These are phyloP conservation scores for Amanita exitialis DNA, from an alignment of 768 basidiomycete genomes.

Conservation along the genomic window DNA sequence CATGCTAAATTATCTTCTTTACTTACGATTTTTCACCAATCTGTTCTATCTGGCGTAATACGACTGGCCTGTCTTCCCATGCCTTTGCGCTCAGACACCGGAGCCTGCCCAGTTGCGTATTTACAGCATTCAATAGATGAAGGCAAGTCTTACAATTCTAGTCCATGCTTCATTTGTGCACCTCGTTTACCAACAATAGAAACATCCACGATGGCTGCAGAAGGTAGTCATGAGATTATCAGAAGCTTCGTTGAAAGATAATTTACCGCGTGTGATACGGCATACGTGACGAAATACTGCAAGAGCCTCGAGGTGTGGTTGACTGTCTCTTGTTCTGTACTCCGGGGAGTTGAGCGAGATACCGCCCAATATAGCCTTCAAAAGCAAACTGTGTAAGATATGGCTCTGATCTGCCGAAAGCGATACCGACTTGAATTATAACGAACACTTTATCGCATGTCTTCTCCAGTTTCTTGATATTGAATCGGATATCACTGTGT, in stretches of 20 bases:
- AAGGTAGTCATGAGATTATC: slow-evolving; percentile 4
- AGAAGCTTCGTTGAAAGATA: neutral
- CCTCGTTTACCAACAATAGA: slow-evolving; percentile 59
- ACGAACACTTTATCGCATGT: slow-evolving; percentile 73
- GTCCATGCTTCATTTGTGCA: slow-evolving; percentile 54
- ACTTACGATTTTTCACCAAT: slow-evolving; percentile 89
- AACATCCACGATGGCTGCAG: slow-evolving; percentile 70
- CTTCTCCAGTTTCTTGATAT: slow-evolving; percentile 58
- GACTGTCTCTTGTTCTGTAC: slow-evolving; percentile 61
- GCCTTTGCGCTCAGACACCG: slow-evolving; percentile 76
- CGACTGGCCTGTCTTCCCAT: slow-evolving; percentile 84
- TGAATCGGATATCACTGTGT: slow-evolving; percentile 74
- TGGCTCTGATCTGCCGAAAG: neutral
- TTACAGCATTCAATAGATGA: neutral
- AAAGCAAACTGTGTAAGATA: slow-evolving; percentile 7
- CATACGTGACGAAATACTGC: slow-evolving; percentile 65
- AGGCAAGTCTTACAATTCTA: slow-evolving; percentile 55
- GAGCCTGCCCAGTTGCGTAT: slow-evolving; percentile 30
- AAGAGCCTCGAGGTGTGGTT: slow-evolving; percentile 61
- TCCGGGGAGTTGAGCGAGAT: slow-evolving; percentile 61
- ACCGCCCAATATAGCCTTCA: slow-evolving; percentile 61
- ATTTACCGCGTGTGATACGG: slow-evolving; percentile 65
- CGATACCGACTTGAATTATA: slow-evolving; percentile 57
- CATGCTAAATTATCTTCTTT: neutral
- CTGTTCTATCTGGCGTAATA: slow-evolving; percentile 81